Base-by-base conservation (phyloP, 805 yeast species). In the Tetrapisispora iriomotensis region DNA sequence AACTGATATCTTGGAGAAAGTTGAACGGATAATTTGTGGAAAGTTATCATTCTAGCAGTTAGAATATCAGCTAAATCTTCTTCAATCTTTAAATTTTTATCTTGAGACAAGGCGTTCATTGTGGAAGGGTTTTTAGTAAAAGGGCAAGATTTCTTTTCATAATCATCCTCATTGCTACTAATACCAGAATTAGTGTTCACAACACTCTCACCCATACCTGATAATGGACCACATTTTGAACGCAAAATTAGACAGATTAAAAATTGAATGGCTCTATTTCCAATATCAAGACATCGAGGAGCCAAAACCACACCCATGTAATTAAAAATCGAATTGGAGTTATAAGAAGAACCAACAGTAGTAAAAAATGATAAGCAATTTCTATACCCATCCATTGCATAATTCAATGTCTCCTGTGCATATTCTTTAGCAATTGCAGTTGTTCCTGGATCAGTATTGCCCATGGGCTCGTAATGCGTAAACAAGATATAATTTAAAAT, bases 1-100 rank as follows among this genome's bases (percentile, higher is more conserved):
- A 77, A 77, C 42, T 75, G 77, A 50, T 78, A 80, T 45, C 75
- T 67, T 17, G 61, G 64, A 17, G 82, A 73, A 29, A 82, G 57
- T 28, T 65, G 64, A 61, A 67, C 54, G 41, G 67, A 47, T 58
- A 70, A 36, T 43, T 53, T 43, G 49, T 64, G 60, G 47, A 72
- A 74, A 14, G 54, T 50, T 29, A 63, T 66, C 66, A 68, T 65
- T 40, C 68, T 70, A 6, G 54, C 53, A 35, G 64, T 51, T n/a
- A 70, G 50, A 12, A 62, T 53, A 5, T 62, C 63, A 3, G 67
- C 62, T 34, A 67, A 48, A 7, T 53, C 53, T 32, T 60, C 65
- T 29, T 66, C 68, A 6, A 61, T 54, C 34, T 63, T 61, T 8
- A 58, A 57, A 42, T 60, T 65, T 29, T 61, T 54, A 39, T 53